Conservation (phyloP, 176 grass and related monocot species). For the Oryza meyeriana region DNA sequence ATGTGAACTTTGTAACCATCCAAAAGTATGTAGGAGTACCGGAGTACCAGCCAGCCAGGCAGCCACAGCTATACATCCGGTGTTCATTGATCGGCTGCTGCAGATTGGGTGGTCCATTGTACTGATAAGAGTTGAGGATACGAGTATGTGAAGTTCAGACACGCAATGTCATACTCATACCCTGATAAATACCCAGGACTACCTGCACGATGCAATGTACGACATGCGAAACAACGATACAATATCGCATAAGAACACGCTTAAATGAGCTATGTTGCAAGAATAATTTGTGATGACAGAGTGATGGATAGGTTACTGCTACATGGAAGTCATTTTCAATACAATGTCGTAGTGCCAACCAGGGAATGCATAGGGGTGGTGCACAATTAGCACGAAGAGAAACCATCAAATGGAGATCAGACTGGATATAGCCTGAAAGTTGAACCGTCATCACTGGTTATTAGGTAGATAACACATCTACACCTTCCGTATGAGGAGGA, state of each 20-base stretch:
- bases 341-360: not conserved
- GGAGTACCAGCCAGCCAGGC: not conserved
- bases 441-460: not conserved
- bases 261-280: not conserved
- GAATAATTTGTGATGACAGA: not conserved
- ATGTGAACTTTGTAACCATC: conserved; percentile 57
- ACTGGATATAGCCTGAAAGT: not conserved
- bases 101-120: conserved; percentile 34
- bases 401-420: not conserved
- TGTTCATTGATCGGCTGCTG: conserved; percentile 19
- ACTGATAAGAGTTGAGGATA: not conserved
- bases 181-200: not conserved
- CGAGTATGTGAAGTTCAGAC: not conserved
- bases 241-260: not conserved
- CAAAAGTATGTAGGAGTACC: conserved; percentile 26
- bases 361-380: not conserved
- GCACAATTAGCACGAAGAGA: not conserved
- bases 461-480: not conserved
- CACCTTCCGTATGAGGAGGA: conserved; percentile 59
- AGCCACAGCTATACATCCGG: conserved; percentile 14
- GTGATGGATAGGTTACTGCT: not conserved
- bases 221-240: not conserved
- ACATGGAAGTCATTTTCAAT: not conserved
- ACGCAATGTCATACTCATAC: not conserved
- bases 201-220: not conserved